Evolutionary conservation across 192 early-diverging fungal genomes (phyloP).

Genomic region (Dispira simplex): DNA sequence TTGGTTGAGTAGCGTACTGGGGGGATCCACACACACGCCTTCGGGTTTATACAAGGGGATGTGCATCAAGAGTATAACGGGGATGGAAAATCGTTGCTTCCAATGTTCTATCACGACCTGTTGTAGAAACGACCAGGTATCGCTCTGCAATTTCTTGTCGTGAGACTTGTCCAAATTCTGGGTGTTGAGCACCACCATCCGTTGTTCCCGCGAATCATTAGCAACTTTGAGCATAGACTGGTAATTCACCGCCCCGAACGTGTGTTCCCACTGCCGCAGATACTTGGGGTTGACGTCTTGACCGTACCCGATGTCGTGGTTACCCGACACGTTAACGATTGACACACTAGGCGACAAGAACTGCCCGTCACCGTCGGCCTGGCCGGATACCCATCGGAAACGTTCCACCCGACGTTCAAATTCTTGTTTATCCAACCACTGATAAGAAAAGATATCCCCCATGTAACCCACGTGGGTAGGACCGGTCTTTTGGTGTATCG

Average conservation of each 20-base stretch:
- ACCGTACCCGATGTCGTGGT: constrained; percentile 54
- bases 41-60: constrained; percentile 41
- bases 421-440: constrained; percentile 37
- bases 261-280: constrained; percentile 30
- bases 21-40: constrained; percentile 32
- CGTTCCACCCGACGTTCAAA: constrained; percentile 34
- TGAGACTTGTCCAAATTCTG: constrained; percentile 26
- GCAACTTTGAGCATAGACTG: constrained; percentile 14
- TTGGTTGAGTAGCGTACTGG: constrained; percentile 19
- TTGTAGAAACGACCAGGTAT: constrained; percentile 40
- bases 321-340: constrained; percentile 37
- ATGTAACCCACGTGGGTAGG: constrained; percentile 39
- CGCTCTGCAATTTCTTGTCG: constrained; percentile 23
- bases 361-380: constrained; percentile 15
- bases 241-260: constrained; percentile 36
- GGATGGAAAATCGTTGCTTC: constrained; percentile 17
- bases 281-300: constrained; percentile 32
- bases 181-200: constrained; percentile 24
- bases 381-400: constrained; percentile 37
- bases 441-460: constrained; percentile 51
- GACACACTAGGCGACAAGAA: constrained; percentile 8
- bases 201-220: constrained; percentile 12
- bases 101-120: constrained; percentile 17
- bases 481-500: constrained; percentile 25
- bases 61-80: constrained; percentile 37